Conservation (phyloP, 2,329 filamentous ascomycete species). For the Penicillium sp. region DNA sequence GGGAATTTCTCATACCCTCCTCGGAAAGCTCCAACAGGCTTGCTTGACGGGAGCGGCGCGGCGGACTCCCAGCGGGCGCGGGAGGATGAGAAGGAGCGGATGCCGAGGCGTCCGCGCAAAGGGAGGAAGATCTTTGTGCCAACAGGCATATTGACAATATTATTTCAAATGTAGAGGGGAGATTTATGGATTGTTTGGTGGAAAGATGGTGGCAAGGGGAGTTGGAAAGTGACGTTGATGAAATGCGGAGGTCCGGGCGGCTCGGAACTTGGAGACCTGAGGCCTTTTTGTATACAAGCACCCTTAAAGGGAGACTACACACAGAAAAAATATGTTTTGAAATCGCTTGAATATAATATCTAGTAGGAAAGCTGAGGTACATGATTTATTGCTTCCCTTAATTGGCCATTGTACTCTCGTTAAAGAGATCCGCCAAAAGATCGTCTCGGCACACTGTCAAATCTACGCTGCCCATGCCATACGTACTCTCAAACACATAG, state of each 20-base stretch:
- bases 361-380: conserved; percentile 12
- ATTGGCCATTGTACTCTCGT: conserved; percentile 63
- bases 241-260: conserved; percentile 21
- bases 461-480: conserved; percentile 75
- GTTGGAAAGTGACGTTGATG: conserved; percentile 23
- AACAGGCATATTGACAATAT: conserved; percentile 16
- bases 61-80: conserved; percentile 36
- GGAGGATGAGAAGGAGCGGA: conserved; percentile 41
- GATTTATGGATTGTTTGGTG: conserved; percentile 4
- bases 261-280: conserved; percentile 13
- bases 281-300: conserved; percentile 3
- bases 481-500: conserved; percentile 87
- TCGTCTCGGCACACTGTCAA: conserved; percentile 61
- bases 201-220: conserved; percentile 16
- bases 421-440: conserved; percentile 74
- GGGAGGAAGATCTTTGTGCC: conserved; percentile 22
- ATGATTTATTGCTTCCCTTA: conserved; percentile 19
- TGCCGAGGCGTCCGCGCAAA: conserved; percentile 25
- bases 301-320: not conserved
- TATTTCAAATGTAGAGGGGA: not conserved
- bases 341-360: conserved; percentile 7
- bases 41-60: conserved; percentile 55
- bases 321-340: not conserved
- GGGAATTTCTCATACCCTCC: conserved; percentile 59
- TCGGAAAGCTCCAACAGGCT: conserved; percentile 69